These are phyloP conservation scores for Phytopythium delawarense DNA, from an alignment of 352 stramenopile species.

Conservation along the genomic window DNA sequence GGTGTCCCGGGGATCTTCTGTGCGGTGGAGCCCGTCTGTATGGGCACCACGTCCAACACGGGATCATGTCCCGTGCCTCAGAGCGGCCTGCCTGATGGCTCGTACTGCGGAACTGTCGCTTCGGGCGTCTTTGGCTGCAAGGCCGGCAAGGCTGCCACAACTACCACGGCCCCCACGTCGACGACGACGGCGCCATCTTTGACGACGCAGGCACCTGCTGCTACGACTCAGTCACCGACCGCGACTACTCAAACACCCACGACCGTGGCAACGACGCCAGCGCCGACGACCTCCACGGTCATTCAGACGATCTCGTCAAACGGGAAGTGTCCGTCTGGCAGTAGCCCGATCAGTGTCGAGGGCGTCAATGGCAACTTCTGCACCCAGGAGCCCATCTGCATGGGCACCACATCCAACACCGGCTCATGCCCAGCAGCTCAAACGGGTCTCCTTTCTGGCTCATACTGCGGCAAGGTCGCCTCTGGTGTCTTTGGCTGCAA, in stretches of 20 bases:
- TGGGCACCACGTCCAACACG: slow-evolving; percentile 5
- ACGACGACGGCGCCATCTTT: background rate
- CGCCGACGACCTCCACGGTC: background rate
- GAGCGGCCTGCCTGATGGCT: slow-evolving; percentile 11
- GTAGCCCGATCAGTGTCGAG: slow-evolving; percentile 25
- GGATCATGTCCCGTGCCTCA: slow-evolving; percentile 14
- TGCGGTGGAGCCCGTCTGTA: slow-evolving; percentile 12
- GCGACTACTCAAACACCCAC: background rate
- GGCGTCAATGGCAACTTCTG: slow-evolving; percentile 37
- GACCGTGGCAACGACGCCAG: background rate
- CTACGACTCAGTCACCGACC: background rate
- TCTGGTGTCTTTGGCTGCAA: slow-evolving; percentile 45
- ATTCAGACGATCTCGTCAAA: slow-evolving; percentile 3
- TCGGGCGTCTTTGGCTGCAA: slow-evolving; percentile 28
- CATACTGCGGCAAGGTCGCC: slow-evolving; percentile 33
- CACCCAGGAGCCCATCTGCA: slow-evolving; percentile 24
- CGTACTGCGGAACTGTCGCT: slow-evolving; percentile 19
- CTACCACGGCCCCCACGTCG: background rate
- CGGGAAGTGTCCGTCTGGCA: slow-evolving; percentile 4
- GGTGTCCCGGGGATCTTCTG: slow-evolving; percentile 16
- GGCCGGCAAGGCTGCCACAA: background rate
- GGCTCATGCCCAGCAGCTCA: slow-evolving; percentile 40
- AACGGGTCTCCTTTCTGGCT: slow-evolving; percentile 27
- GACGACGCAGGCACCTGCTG: background rate
- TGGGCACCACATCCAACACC: slow-evolving; percentile 18